phyloP scores from a whole-genome alignment of 139 green algal genomes.

The Trebouxia sp. region DNA sequence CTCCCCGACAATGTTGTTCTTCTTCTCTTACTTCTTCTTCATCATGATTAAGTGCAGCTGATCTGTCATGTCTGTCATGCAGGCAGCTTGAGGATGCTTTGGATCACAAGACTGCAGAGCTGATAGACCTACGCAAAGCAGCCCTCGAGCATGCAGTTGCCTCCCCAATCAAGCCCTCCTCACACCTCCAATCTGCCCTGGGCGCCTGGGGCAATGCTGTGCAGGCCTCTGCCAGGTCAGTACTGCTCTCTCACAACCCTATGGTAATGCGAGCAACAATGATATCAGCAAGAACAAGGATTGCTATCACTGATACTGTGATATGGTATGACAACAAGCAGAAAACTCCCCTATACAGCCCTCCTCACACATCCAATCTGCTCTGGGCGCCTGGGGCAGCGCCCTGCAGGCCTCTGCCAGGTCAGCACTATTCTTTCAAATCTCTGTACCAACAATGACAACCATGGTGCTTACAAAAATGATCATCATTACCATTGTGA shows the following conservation, averaged over 20 bases:
- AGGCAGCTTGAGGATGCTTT: slow-evolving; percentile 85
- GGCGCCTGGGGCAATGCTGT: slow-evolving; percentile 41
- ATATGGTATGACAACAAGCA: too few relatives aligned
- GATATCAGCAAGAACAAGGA: too few relatives aligned
- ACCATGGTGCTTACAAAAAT: too few relatives aligned
- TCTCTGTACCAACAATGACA: too few relatives aligned
- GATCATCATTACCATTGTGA: too few relatives aligned
- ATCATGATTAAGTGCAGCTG: too few relatives aligned
- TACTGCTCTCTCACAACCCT: too few relatives aligned
- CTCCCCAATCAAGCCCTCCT: slow-evolving; percentile 32
- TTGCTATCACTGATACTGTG: too few relatives aligned
- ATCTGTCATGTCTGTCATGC: background rate
- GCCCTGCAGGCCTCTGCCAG: slow-evolving; percentile 14
- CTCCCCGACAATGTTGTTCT: background rate
- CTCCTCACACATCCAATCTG: slow-evolving; percentile 38
- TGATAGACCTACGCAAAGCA: slow-evolving; percentile 75
- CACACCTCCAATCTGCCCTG: slow-evolving; percentile 43
- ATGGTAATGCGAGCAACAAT: too few relatives aligned
- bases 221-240: slow-evolving; percentile 18
- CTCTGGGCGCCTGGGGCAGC: slow-evolving; percentile 45
- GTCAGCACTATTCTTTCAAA: too few relatives aligned
- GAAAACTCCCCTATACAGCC: slow-evolving; percentile 33
- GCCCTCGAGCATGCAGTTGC: slow-evolving; percentile 42
- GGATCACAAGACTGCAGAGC: slow-evolving; percentile 85
- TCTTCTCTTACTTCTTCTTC: too few relatives aligned